phyloP scores from a whole-genome alignment of 176 grass and related monocot genomes.

The Carex kokanica region DNA sequence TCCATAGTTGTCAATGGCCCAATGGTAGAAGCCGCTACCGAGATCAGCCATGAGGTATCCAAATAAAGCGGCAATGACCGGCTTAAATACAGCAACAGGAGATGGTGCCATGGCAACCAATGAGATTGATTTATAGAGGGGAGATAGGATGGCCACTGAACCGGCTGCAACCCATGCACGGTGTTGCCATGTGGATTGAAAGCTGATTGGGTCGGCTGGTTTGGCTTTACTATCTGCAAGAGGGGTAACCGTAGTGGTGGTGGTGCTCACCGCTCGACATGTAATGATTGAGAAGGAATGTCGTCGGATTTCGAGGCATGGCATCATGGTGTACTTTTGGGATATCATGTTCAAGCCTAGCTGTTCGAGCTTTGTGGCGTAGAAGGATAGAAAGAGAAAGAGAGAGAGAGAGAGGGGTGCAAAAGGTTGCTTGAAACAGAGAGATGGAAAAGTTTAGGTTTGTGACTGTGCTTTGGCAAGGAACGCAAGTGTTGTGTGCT shows the following conservation, averaged over 20 bases:
- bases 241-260: not conserved
- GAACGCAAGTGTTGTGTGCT: not conserved
- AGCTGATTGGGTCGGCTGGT: slow-evolving; percentile 33
- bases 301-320: slow-evolving; percentile 32
- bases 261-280: slow-evolving; percentile 40
- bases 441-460: not conserved
- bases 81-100: slow-evolving; percentile 23
- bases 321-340: slow-evolving; percentile 47
- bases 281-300: slow-evolving; percentile 6
- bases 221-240: not conserved
- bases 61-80: slow-evolving; percentile 26
- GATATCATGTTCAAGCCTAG: not conserved
- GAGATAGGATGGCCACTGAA: slow-evolving; percentile 51
- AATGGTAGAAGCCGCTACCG: slow-evolving; percentile 75
- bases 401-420: not conserved
- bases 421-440: not conserved
- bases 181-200: slow-evolving; percentile 79
- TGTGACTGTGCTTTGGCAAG: not conserved
- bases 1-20: slow-evolving; percentile 93
- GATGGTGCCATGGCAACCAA: slow-evolving; percentile 15
- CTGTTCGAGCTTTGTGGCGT: not conserved
- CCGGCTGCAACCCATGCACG: slow-evolving; percentile 64
- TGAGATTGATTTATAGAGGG: slow-evolving; percentile 54
- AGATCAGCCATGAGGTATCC: slow-evolving; percentile 81
- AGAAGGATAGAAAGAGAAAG: not conserved